Conservation (phyloP, 2,329 filamentous ascomycete species). For the Phyllosticta citribraziliensis region DNA sequence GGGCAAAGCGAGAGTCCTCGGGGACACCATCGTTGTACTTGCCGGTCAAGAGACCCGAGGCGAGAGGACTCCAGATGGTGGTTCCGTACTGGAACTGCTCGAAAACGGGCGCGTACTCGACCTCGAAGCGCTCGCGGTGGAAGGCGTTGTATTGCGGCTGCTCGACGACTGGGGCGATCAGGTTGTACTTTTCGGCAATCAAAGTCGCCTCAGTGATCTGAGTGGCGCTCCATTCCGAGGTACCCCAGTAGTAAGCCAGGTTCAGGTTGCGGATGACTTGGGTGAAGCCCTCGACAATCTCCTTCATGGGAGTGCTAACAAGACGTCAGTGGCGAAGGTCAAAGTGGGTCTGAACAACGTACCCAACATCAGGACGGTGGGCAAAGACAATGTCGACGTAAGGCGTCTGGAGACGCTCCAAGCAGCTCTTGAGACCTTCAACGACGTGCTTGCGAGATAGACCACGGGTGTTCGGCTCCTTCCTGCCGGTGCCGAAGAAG, state of each 20-base stretch:
- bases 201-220: constrained; percentile 51
- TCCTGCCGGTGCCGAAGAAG: constrained; percentile 47
- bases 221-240: constrained; percentile 49
- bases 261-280: constrained; percentile 46
- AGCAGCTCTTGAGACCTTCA: constrained; percentile 49
- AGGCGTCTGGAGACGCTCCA: constrained; percentile 51
- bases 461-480: constrained; percentile 47
- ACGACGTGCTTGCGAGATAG: constrained; percentile 35
- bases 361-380: constrained; percentile 47
- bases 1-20: constrained; percentile 50
- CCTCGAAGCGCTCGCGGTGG: constrained; percentile 51
- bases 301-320: constrained; percentile 47
- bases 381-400: constrained; percentile 59
- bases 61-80: constrained; percentile 47
- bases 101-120: constrained; percentile 50
- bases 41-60: constrained; percentile 48
- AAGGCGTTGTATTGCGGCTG: constrained; percentile 54
- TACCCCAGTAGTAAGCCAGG: constrained; percentile 55
- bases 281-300: constrained; percentile 49
- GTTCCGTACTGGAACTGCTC: constrained; percentile 49
- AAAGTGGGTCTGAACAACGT: constrained; percentile 6
- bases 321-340: neutral
- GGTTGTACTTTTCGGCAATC: constrained; percentile 52
- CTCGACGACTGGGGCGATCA: constrained; percentile 47
- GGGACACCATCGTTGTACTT: constrained; percentile 57